Evolutionary conservation across 345 rosid genomes (phyloP).

Genomic region (Aegle marmelos): DNA sequence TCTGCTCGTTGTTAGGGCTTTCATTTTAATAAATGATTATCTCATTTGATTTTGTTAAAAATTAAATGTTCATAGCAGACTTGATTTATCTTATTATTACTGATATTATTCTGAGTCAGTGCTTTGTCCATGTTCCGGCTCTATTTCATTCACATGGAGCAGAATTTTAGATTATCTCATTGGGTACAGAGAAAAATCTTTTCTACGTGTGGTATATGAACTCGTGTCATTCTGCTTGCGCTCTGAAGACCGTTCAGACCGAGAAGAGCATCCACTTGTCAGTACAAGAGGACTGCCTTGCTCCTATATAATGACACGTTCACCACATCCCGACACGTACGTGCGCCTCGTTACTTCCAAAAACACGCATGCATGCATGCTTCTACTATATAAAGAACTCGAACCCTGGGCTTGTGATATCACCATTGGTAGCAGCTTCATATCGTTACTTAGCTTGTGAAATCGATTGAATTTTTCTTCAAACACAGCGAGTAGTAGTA

Average conservation of each 20-base stretch:
- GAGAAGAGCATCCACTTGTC: constrained; percentile 32
- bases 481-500: neutral
- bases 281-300: neutral
- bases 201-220: no score
- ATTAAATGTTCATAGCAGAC: no score
- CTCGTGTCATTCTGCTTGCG: constrained; percentile 4
- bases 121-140: no score
- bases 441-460: neutral
- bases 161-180: no score
- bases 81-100: no score
- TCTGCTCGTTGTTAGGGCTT: no score
- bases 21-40: no score
- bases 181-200: no score
- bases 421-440: neutral
- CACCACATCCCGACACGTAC: neutral
- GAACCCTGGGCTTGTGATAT: neutral
- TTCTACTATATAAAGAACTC: neutral
- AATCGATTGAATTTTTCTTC: neutral
- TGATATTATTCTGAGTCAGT: no score
- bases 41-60: no score
- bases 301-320: constrained; percentile 4
- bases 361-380: neutral
- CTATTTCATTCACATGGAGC: no score
- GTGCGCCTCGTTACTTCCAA: neutral
- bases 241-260: neutral